Evolutionary conservation across 2,329 filamentous ascomycete genomes (phyloP), one percentile per base, ranked within the genome.

Genomic region (Pseudogymnoascus sp.): DNA sequence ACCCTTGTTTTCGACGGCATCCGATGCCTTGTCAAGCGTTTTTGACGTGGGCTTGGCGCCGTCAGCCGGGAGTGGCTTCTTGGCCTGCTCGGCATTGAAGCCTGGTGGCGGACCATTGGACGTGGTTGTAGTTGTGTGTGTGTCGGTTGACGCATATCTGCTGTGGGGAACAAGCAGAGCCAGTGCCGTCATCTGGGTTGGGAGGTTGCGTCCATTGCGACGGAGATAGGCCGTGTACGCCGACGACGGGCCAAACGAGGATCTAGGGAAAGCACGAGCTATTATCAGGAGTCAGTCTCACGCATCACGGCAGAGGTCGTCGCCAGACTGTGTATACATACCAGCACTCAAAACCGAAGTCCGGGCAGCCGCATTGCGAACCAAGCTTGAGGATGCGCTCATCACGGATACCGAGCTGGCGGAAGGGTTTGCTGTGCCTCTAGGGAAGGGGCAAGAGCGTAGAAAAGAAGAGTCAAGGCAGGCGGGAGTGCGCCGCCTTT

Each of bases 21-120:
- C 63, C n/a, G 67, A 65, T 9, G 64, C 65, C 60, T 71, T 69
- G 7, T 64, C 64, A 57, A 63, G 50, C 34, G 67, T 65, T 60
- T 70, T 70, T 6, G 65, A 62, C 70, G 68, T 58, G 22, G 41
- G 41, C 70, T 74, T 67, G 66, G 64, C 62, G 16, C 60, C 60
- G 20, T 68, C 69, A 62, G 76, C 71, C 5, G 79, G 71, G 30
- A 87, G 71, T 9, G 86, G 84, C 69, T 86, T 87, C 76, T 85
- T 86, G 9, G 87, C 86, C 72, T 87, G 76, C 67, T 87, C 80
- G 20, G 85, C 76, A 72, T 88, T 88, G 76, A 89, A 90, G 35
- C 87, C 86, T 30, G 87, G 87, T 60, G 87, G 87, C 25, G 86
- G 87, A 61, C 79, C 82, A 63, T 79, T 75, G 60, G 79, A 73